Evolutionary conservation across 306 rosid genomes (phyloP).

Genomic region (Vigna mungo): DNA sequence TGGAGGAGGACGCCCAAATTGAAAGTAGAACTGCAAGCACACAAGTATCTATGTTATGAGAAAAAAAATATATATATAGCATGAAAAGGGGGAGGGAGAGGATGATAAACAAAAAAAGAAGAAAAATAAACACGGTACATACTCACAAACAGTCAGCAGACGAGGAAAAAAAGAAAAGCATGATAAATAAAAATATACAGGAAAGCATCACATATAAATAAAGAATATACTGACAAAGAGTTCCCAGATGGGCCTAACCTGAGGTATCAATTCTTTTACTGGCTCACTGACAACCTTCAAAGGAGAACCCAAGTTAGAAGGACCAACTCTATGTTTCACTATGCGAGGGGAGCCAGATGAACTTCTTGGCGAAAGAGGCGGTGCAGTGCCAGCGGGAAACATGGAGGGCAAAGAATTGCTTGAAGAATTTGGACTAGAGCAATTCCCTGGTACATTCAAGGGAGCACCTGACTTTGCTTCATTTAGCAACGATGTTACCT

Average conservation of each 20-base stretch:
- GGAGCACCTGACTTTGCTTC: conserved; percentile 95
- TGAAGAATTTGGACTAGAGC: conserved; percentile 92
- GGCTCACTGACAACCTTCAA: conserved; percentile 96
- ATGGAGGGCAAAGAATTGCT: conserved; percentile 91
- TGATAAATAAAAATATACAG: conserved; percentile 32
- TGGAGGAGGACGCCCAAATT: conserved; percentile 87
- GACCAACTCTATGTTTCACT: conserved; percentile 91
- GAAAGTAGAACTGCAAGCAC: conserved; percentile 90
- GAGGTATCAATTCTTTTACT: conserved; percentile 94
- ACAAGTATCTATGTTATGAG: conserved; percentile 36
- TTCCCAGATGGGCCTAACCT: conserved; percentile 58
- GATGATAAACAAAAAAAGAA: background rate
- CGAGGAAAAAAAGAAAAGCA: conserved; percentile 30
- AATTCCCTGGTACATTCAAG: conserved; percentile 86
- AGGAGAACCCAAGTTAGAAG: conserved; percentile 88
- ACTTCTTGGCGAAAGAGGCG: conserved; percentile 96
- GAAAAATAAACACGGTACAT: background rate
- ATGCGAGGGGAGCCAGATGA: conserved; percentile 93
- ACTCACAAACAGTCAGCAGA: background rate
- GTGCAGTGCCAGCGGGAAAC: conserved; percentile 99
- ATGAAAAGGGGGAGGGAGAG: conserved; percentile 3
- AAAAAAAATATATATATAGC: conserved; percentile 20
- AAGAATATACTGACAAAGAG: no score
- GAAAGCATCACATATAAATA: no score
- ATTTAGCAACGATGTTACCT: conserved; percentile 82